Conservation (phyloP, 2,329 filamentous ascomycete species). For the Neoarthrinium moseri region DNA sequence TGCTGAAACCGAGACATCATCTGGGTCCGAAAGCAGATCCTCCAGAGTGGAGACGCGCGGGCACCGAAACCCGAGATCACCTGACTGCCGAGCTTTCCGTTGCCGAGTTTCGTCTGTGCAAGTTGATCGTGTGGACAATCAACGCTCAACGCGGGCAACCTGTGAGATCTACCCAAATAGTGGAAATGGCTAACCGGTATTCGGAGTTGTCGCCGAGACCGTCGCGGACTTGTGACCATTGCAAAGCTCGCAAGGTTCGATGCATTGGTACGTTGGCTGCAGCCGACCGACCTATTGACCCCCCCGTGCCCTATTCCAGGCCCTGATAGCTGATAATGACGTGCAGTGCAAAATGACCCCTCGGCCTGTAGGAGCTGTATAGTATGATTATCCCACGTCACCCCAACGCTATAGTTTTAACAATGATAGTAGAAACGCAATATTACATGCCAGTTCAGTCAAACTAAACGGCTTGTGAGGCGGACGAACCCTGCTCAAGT, state of each 20-base stretch:
- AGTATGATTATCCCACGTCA: neutral
- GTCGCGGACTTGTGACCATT: slow-evolving; percentile 6
- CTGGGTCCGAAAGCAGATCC: no score
- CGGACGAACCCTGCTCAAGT: neutral
- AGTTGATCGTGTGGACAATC: neutral
- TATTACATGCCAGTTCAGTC: slow-evolving; percentile 3
- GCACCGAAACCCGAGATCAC: slow-evolving; percentile 6
- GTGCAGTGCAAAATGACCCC: neutral
- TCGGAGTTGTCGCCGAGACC: slow-evolving; percentile 1
- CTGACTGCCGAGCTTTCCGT: neutral
- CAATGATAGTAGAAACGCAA: neutral
- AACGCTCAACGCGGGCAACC: neutral
- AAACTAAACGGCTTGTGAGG: slow-evolving; percentile 7
- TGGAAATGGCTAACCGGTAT: neutral
- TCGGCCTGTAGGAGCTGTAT: slow-evolving; percentile 2
- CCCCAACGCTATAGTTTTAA: no score
- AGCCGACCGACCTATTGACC: no score
- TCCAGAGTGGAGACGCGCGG: no score
- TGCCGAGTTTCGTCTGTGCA: neutral
- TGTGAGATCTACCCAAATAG: neutral
- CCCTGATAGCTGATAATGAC: neutral
- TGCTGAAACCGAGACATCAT: no score
- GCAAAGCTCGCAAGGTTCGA: slow-evolving; percentile 7
- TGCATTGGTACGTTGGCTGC: neutral
- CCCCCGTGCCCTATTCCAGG: neutral